These are phyloP conservation scores for Chamaenerion angustifolium DNA, from an alignment of 345 rosid genomes.

Conservation along the genomic window DNA sequence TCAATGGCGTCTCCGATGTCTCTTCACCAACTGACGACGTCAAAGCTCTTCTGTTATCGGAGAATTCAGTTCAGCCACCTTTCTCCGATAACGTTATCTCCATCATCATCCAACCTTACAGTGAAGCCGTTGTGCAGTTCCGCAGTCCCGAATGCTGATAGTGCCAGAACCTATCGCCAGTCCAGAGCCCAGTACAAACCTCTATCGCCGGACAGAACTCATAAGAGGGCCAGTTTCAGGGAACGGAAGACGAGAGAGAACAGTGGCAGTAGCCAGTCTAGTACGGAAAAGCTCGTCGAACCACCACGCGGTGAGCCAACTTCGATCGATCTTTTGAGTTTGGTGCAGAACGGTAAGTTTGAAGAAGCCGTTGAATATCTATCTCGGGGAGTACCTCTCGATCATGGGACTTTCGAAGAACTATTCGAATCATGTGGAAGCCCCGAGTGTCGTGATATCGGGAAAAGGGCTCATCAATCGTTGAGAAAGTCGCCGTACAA, in stretches of 20 bases:
- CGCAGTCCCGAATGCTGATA: constrained; percentile 13
- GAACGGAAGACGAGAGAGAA: constrained; percentile 3
- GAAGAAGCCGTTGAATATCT: constrained; percentile 25
- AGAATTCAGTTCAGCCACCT: neutral
- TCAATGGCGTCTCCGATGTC: too few species aligned
- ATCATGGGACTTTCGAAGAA: constrained; percentile 19
- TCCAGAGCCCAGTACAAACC: neutral
- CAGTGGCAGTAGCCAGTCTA: neutral
- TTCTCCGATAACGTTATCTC: neutral
- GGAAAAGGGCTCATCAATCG: constrained; percentile 21
- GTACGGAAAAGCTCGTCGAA: constrained; percentile 6
- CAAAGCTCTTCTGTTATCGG: too few species aligned
- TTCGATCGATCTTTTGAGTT: constrained; percentile 19
- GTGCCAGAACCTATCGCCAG: constrained; percentile 20
- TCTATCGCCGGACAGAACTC: neutral
- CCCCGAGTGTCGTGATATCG: constrained; percentile 23
- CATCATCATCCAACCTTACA: constrained; percentile 8
- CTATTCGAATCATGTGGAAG: constrained; percentile 21
- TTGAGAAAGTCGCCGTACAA: constrained; percentile 21
- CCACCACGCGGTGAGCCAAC: constrained; percentile 8
- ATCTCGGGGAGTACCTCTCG: constrained; percentile 19
- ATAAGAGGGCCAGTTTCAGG: neutral
- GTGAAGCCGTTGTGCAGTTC: constrained; percentile 14
- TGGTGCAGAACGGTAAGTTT: constrained; percentile 35
- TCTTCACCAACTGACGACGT: too few species aligned